These are phyloP conservation scores for Elsinoe necatrix DNA, from an alignment of 2,329 filamentous ascomycete genomes.

Conservation along the genomic window DNA sequence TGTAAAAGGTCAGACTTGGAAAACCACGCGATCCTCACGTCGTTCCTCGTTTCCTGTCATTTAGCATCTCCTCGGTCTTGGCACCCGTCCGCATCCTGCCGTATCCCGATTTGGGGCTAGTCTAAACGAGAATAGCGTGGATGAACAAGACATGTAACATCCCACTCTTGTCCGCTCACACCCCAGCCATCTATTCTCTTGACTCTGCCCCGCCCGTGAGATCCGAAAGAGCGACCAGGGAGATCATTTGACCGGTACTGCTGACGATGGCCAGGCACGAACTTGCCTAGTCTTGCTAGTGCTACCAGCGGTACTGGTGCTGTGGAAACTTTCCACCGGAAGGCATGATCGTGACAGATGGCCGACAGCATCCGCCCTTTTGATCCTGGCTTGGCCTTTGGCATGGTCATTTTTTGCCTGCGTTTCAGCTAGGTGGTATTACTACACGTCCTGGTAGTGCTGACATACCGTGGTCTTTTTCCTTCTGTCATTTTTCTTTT, in stretches of 20 bases:
- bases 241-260: conserved; percentile 11
- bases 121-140: conserved; percentile 3
- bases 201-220: conserved; percentile 5
- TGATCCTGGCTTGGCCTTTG: conserved; percentile 1
- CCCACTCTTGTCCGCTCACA: neutral
- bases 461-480: conserved; percentile 12
- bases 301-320: neutral
- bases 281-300: neutral
- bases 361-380: neutral
- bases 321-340: conserved; percentile 9
- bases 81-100: conserved; percentile 6
- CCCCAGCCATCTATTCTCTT: conserved; percentile 1
- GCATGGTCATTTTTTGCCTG: conserved; percentile 4
- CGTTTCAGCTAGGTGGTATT: conserved; percentile 13
- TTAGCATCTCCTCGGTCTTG: neutral
- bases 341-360: conserved; percentile 11
- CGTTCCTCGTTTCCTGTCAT: neutral
- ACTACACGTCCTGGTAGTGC: neutral
- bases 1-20: neutral
- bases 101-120: neutral
- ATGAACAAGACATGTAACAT: neutral
- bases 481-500: neutral
- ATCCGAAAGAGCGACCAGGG: neutral
- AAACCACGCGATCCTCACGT: neutral
- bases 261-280: conserved; percentile 12